These are phyloP conservation scores for Aspergillus nanangensis DNA, from an alignment of 495 filamentous ascomycete genomes.

Conservation along the genomic window DNA sequence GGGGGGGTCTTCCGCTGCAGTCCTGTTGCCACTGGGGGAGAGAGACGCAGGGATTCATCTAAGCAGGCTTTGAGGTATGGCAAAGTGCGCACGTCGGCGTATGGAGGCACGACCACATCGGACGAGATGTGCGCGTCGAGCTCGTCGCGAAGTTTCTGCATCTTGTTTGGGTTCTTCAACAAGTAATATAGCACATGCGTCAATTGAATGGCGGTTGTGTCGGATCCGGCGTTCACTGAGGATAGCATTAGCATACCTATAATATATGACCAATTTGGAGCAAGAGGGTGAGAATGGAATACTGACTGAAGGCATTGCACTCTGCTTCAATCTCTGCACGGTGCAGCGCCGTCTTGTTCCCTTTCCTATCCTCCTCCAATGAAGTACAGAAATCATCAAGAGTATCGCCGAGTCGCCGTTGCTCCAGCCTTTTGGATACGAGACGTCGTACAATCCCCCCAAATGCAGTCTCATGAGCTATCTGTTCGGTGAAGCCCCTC, in stretches of 20 bases:
- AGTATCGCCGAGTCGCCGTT: constrained; percentile 32
- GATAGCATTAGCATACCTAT: not conserved
- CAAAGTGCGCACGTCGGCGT: constrained; percentile 24
- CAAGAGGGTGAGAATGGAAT: too few relatives aligned
- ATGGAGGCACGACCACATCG: constrained; percentile 21
- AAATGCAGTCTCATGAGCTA: not conserved
- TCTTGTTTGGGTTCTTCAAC: constrained; percentile 38
- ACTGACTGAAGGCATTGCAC: too few relatives aligned
- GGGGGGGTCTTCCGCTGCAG: constrained; percentile 23
- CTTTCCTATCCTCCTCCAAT: constrained; percentile 39
- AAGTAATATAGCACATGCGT: constrained; percentile 44
- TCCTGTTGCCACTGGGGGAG: constrained; percentile 19
- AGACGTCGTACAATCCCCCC: constrained; percentile 17
- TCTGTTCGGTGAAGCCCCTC: too few relatives aligned
- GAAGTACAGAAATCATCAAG: constrained; percentile 42
- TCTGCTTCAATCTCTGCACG: constrained; percentile 19
- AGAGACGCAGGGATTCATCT: constrained; percentile 34
- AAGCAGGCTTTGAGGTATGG: constrained; percentile 31
- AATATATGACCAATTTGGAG: too few relatives aligned
- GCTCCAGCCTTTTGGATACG: constrained; percentile 18
- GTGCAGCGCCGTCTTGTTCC: constrained; percentile 23
- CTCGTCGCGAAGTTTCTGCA: constrained; percentile 48
- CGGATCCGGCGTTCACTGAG: constrained; percentile 42
- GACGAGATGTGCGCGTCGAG: constrained; percentile 35
- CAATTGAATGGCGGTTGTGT: constrained; percentile 44